Base-by-base conservation (phyloP, 768 basidiomycete genomes). In the Leucocoprinus sp. region DNA sequence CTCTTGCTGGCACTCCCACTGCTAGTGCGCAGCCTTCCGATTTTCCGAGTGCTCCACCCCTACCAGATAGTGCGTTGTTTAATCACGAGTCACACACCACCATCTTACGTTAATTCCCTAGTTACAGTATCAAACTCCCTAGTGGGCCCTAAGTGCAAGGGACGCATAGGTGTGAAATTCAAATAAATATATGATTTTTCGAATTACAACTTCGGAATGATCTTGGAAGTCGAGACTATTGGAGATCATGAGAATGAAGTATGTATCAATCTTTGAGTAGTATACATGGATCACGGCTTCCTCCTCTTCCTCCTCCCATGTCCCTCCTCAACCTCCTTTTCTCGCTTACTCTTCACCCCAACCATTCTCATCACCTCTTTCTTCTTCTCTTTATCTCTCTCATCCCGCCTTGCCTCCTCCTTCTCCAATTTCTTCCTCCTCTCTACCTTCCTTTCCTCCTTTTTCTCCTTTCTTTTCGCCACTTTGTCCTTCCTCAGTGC, bases 401-500 rank as follows among this genome's bases (percentile, higher is more conserved):
- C 82, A 1, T 53, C 60, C 54, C 75, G 78, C 58, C 59, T 64
- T 37, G 63, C 72, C 53, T 84, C 84, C 52, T 78, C 78, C 64
- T 82, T 86, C 54, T 76, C 84, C 8, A 77, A 62, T 66, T 80
- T 86, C 70, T 88, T 89, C 54, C 70, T 64, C 55, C 82, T 76
- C 54, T 69, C 78, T 26, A 65, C 76, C 50, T 76, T 77, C 63
- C 82, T 74, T 67, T 84, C 87, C n/a, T 69, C 74, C 67, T 98
- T 88, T 71, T 93, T 96, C 61, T 83, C 89, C 56, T 76, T 82
- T 57, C 93, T 67, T 57, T 81, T 70, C 34, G 61, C 67, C 1
- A 90, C 73, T 65, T 95, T 88, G 57, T 93, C 93, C 64, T 93
- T 97, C 48, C 90, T 69, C 55, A 99, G 63, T 5, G 93, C 89